phyloP scores from a whole-genome alignment of 179 eudicot species.

The Beta macrorhiza region DNA sequence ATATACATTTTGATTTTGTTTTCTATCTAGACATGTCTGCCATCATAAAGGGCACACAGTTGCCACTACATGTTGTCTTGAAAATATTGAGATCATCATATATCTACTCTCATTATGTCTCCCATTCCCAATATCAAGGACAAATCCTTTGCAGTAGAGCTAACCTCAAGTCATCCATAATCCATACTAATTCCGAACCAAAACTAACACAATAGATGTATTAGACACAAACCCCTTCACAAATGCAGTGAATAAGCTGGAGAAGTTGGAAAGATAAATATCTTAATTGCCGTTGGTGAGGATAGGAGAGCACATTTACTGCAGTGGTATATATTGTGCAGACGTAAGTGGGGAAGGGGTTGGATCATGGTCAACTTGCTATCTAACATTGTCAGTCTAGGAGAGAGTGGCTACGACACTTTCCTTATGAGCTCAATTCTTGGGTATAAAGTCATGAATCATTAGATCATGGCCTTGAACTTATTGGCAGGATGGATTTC shows the following conservation, averaged over 20 bases:
- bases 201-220: not conserved
- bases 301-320: not conserved
- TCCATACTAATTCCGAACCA: not conserved
- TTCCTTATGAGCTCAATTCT: not conserved
- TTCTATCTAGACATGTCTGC: not conserved
- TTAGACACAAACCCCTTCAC: not conserved
- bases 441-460: not conserved
- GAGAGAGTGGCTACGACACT: not conserved
- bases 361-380: not conserved
- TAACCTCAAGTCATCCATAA: not conserved
- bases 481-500: not conserved
- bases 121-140: not conserved
- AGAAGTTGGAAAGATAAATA: not conserved
- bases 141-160: not conserved
- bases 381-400: not conserved
- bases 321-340: not conserved
- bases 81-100: not conserved
- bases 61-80: not conserved
- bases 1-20: not conserved
- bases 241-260: not conserved
- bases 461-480: not conserved
- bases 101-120: not conserved
- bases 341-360: not conserved
- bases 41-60: not conserved
- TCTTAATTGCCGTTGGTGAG: not conserved